Evolutionary conservation across 768 basidiomycete species (phyloP), one percentile per base, ranked within the genome.

Genomic region (Stropharia rugosoannulata): DNA sequence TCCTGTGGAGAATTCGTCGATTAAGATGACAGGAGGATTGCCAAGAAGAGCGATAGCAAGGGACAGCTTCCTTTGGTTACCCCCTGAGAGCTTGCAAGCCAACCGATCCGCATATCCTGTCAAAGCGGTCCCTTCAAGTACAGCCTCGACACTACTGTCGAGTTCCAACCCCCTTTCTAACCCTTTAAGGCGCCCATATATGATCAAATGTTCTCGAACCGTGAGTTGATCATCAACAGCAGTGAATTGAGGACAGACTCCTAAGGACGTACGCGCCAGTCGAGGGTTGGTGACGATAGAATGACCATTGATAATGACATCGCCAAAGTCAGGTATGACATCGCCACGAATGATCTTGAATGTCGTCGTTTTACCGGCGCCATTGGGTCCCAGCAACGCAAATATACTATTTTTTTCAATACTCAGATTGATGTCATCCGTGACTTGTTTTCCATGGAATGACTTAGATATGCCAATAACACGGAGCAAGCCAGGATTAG

Each of bases 241-340:
- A 1, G 89, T 90, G 70, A 90, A 90, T 59, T 92, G 90, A 0
- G 90, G 90, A 65, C 90, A 93, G 42, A 93, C 87, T 2, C 90
- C 90, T 12, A 93, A 80, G 9, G 83, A 79, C 6, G 85, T 76
- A 18, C 89, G 81, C 18, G 90, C 87, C 5, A 68, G 75, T 19
- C 80, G 79, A 0, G 88, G 82, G 53, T 84, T 75, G 16, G 74
- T 73, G 16, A 87, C 71, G 37, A 88, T 83, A 3, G 89, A 91
- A 36, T 77, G 72, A 3, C 80, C 84, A 52, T 82, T 79, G 62
- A 93, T 86, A 46, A 80, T 64, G 9, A 90, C 80, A 56, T 92
- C 87, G 0, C 90, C 90, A 0, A 70, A 56, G 57, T 89, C 83
- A 0, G 89, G 89, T 25, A 80, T 66, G 16, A 87, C 73, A 58